Evolutionary conservation across 1,284 basidiomycete genomes (phyloP).

Genomic region (Cerrena zonata): DNA sequence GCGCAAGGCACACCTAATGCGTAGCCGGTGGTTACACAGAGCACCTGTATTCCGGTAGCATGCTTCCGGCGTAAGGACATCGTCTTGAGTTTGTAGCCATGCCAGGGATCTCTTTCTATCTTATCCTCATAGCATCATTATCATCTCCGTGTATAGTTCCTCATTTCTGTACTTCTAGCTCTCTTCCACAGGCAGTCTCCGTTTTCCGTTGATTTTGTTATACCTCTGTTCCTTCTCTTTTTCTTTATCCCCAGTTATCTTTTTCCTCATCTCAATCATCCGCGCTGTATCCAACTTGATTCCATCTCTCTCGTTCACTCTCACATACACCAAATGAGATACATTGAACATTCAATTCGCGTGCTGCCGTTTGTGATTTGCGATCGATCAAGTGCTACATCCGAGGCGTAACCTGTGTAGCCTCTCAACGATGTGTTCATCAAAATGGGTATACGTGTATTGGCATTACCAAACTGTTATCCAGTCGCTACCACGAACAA

Average conservation of each 20-base stretch:
- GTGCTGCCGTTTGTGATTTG: too few species aligned
- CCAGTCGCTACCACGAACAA: too few species aligned
- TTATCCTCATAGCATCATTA: neutral
- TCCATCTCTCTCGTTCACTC: neutral
- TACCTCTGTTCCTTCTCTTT: neutral
- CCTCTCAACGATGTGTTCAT: too few species aligned
- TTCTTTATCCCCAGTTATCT: neutral
- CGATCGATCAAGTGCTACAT: too few species aligned
- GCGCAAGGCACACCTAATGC: slow-evolving; percentile 25
- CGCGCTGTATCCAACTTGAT: neutral
- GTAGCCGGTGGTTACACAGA: slow-evolving; percentile 17
- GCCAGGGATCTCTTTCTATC: neutral
- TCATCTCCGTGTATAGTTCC: neutral
- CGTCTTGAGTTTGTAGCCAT: neutral
- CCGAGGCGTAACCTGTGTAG: too few species aligned
- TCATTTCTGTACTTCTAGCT: neutral
- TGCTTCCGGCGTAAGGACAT: neutral
- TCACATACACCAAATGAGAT: too few species aligned
- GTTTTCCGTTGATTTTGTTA: too few species aligned
- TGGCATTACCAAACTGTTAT: too few species aligned
- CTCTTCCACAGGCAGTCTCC: neutral
- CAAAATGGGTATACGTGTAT: too few species aligned
- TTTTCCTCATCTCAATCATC: too few species aligned
- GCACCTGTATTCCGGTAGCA: neutral
- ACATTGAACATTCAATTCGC: too few species aligned